Base-by-base conservation (phyloP, 2,329 filamentous ascomycete species). In the Sporothrix mexicana region DNA sequence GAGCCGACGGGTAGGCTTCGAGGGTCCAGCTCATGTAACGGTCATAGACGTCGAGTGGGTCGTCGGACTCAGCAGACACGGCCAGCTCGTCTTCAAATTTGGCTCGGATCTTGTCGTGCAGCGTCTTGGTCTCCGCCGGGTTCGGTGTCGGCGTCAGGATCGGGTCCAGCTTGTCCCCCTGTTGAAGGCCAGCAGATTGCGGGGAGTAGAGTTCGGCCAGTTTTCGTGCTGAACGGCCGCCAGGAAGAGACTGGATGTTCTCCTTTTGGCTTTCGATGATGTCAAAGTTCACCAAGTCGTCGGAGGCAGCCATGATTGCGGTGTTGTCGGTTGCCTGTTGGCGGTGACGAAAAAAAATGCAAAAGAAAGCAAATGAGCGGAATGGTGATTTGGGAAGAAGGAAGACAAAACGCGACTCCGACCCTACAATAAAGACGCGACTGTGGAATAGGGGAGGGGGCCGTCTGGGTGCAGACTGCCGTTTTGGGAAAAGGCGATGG, bases 1-100 rank as follows among this genome's bases (percentile, higher is more conserved):
- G 95, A 30, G 95, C 93, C 0, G 95, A 95, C 1, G 96, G 95
- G 80, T 98, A 99, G 70, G 95, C 92, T 81, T 98, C 93, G 41
- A 98, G 85, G 0, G 95, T 97, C 96, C 96, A 99, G 82, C 94
- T 94, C 73, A 98, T 93, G 80, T 99, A 99, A 80, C 96, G 91
- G 81, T 98, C 95, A 84, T 94, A 99, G 74, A 98, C 88, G 78
- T 98, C 96, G 66, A 99, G 89, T 0, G 96, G 96, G 79, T 99
- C 96, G 80, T 99, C 96, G 0, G 93, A 93, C 80, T 99, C 96
- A 75, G 89, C 88, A 69, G 97, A 91, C 66, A 86, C 88, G 59
- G 89, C 86, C 20, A 98, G 83, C 81, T 98, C 96, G 13, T 90
- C 88, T 82, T 99, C 96, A 78, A 93, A 98, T 78, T 95, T 92